Conservation (phyloP, 106 monocot species). For the Xerophyta viscosa region DNA sequence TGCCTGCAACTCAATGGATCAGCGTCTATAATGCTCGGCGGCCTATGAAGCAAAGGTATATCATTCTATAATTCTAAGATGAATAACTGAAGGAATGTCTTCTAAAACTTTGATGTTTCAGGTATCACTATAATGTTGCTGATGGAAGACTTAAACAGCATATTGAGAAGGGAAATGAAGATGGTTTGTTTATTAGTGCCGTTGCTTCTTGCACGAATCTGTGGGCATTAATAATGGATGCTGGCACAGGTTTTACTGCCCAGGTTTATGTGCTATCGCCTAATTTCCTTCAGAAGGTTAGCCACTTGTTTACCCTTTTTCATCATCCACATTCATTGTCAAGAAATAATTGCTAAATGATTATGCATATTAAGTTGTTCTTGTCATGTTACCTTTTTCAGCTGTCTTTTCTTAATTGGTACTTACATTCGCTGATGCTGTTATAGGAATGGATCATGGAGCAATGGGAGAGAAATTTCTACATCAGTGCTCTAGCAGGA, state of each 20-base stretch:
- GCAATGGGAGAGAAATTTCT: conserved; percentile 87
- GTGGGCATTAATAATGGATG: conserved; percentile 98
- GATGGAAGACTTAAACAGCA: conserved; percentile 79
- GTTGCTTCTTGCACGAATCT: conserved; percentile 77
- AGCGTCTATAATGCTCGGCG: conserved; percentile 75
- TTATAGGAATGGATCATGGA: conserved; percentile 88
- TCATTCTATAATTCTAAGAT: neutral
- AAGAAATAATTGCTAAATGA: too few species aligned
- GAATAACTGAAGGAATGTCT: too few species aligned
- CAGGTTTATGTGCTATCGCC: conserved; percentile 89
- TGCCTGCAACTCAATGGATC: conserved; percentile 94
- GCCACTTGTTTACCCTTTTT: conserved; percentile 1
- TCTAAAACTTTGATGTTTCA: conserved; percentile 23
- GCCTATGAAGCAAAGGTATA: conserved; percentile 96
- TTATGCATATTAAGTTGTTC: too few species aligned
- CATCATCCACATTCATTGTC: neutral
- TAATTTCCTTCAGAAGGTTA: conserved; percentile 82
- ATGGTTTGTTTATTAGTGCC: conserved; percentile 86
- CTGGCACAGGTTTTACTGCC: conserved; percentile 78
- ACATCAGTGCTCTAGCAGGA: conserved; percentile 78
- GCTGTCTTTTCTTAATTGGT: too few species aligned
- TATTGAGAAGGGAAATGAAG: conserved; percentile 83
- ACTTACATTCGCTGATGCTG: neutral
- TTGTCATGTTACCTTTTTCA: too few species aligned
- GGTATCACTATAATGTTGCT: conserved; percentile 94